Evolutionary conservation across 306 rosid species (phyloP), one percentile per base, ranked within the genome.

Genomic region (Mucuna pruriens): DNA sequence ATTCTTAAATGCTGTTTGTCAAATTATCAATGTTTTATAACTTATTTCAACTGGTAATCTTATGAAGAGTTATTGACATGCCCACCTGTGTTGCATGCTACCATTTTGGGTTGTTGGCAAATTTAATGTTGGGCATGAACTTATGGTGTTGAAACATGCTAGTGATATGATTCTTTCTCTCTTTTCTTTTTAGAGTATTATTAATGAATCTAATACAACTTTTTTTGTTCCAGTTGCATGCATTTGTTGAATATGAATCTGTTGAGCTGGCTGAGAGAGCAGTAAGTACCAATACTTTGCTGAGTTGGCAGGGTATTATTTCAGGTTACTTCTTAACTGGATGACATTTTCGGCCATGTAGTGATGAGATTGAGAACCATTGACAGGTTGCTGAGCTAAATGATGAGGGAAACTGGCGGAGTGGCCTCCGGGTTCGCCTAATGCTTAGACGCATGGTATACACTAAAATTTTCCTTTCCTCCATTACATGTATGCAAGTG

Each of bases 251-350:
- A 86, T 95, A 93, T 84, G 97, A 90, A 77, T 90, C 98, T 49
- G 90, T 90, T 68, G 99, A 91, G 87, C 83, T 93, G 85, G 99
- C 98, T 20, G 99, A 95, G 91, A 95, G 86, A 84, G 98, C 99
- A 55, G 99, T 95, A 81, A 93, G 98, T 89, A 78, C 42, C 76
- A 60, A 12, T 63, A 11, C 77, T 84, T 73, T 77, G 51, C 51
- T 54, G 66, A 52, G 84, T 64, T 45, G 46, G 64, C 80, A 48
- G 55, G 31, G 75, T 63, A 75, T 29, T 63, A 55, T 67, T 81
- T 63, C 39, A 44, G 80, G 52, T 42, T 68, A 60, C 68, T 71
- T 64, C 65, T 72, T 55, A 72, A 44, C 64, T 64, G 45, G 71
- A 55, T 75, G 34, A 26, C 79, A 60, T 60, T 74, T 82, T 74